Percentiles rank a stretch among this genome's conserved stretches.
phyloP scores from a whole-genome alignment of 495 filamentous ascomycete genomes.

The Gamarada debralockiae region DNA sequence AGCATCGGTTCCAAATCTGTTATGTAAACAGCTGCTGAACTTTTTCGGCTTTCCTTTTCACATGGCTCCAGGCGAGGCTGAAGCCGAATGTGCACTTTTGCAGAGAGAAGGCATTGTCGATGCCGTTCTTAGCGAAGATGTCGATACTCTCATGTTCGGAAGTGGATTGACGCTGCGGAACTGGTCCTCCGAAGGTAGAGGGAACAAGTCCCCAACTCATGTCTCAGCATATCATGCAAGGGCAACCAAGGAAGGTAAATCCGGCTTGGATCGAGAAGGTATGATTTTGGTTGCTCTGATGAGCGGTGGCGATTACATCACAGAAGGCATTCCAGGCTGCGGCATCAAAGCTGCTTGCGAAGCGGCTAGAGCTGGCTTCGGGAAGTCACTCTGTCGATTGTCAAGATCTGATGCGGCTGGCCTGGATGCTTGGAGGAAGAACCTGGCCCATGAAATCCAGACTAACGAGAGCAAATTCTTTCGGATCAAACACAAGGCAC shows the following conservation, averaged over 20 bases:
- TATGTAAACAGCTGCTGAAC: slow-evolving; percentile 75
- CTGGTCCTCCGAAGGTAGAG: slow-evolving; percentile 72
- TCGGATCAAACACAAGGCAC: slow-evolving; percentile 62
- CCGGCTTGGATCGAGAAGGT: slow-evolving; percentile 70
- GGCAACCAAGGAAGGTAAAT: slow-evolving; percentile 42
- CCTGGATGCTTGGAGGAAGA: slow-evolving; percentile 68
- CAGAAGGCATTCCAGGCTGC: slow-evolving; percentile 82
- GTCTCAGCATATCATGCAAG: slow-evolving; percentile 69
- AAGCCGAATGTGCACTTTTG: slow-evolving; percentile 90
- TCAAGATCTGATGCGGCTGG: slow-evolving; percentile 46
- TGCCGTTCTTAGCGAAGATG: slow-evolving; percentile 94
- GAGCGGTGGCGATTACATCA: slow-evolving; percentile 93
- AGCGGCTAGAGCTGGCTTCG: slow-evolving; percentile 86
- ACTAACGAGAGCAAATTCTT: slow-evolving; percentile 87
- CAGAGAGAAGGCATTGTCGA: slow-evolving; percentile 86
- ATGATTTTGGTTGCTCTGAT: slow-evolving; percentile 96
- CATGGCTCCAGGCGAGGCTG: slow-evolving; percentile 90
- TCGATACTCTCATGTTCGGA: slow-evolving; percentile 98
- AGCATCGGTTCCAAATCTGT: slow-evolving; percentile 46
- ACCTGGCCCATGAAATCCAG: slow-evolving; percentile 68
- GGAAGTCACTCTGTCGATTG: slow-evolving; percentile 65
- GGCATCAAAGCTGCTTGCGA: slow-evolving; percentile 85
- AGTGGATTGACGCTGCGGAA: slow-evolving; percentile 73
- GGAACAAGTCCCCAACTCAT: slow-evolving; percentile 73
- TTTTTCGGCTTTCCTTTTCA: slow-evolving; percentile 83